Conservation (phyloP, 495 filamentous ascomycete species). For the Cercophora newfieldiana region DNA sequence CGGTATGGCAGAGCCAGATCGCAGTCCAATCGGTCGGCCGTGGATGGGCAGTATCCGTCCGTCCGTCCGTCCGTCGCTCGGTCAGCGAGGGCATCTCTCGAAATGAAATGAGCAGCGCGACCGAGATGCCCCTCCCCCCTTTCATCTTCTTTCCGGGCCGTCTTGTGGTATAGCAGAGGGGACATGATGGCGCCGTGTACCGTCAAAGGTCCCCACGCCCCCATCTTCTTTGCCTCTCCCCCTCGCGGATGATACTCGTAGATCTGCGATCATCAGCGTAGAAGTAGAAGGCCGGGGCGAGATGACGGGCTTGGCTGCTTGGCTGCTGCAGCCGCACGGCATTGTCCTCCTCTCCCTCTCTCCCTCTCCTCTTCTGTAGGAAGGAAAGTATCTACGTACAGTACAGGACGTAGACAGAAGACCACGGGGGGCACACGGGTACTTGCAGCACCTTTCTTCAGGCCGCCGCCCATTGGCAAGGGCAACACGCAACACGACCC, state of each 20-base stretch:
- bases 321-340: neutral
- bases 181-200: neutral
- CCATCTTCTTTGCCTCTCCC: too few relatives aligned
- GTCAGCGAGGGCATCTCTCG: neutral
- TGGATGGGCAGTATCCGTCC: too few relatives aligned
- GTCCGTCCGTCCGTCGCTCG: neutral
- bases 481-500: constrained; percentile 5
- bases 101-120: neutral
- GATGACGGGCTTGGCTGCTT: neutral
- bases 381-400: neutral
- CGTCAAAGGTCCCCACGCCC: neutral
- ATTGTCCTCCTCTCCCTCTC: neutral
- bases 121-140: neutral
- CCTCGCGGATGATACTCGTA: too few relatives aligned
- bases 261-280: neutral
- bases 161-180: neutral
- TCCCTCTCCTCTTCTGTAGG: neutral
- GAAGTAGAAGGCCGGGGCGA: neutral
- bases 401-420: neutral
- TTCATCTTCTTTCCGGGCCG: neutral
- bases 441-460: constrained; percentile 19
- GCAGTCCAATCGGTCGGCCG: constrained; percentile 3
- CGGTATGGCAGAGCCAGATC: constrained; percentile 4
- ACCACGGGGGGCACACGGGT: too few relatives aligned
- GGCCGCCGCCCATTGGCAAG: constrained; percentile 23